A percentile compares a stretch with the other conserved stretches of the same genome.
These are phyloP conservation scores for Avicennia marina DNA, from an alignment of 257 asterid species.

Conservation along the genomic window DNA sequence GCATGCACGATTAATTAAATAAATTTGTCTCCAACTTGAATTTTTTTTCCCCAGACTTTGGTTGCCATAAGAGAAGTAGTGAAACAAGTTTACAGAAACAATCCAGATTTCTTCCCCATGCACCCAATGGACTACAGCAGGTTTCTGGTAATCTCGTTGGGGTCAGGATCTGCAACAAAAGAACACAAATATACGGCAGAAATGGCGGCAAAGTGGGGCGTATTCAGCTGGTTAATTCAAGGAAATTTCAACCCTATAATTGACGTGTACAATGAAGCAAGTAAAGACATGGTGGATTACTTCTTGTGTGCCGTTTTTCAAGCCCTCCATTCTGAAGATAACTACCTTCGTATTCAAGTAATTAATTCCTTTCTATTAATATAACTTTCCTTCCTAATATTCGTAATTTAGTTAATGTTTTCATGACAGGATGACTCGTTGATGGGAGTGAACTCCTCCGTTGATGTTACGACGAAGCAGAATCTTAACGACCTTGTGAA, in stretches of 20 bases:
- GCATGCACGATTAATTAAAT: not conserved
- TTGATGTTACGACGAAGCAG: conserved; percentile 37
- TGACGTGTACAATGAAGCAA: no score
- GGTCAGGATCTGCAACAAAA: conserved; percentile 48
- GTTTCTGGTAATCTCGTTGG: conserved; percentile 42
- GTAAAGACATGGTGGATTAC: no score
- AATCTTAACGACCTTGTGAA: conserved; percentile 36
- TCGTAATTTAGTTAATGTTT: no score
- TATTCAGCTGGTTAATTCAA: no score
- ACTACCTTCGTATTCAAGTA: no score
- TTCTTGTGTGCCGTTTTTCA: no score
- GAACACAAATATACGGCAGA: no score
- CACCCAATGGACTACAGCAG: conserved; percentile 32
- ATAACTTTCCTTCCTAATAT: no score
- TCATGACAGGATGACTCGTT: conserved; percentile 38
- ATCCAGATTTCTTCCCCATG: conserved; percentile 32
- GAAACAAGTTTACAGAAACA: conserved; percentile 18
- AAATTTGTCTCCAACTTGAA: not conserved
- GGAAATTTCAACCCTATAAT: no score
- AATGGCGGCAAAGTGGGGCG: no score
- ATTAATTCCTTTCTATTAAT: not conserved
- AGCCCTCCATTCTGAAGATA: no score
- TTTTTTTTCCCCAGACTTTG: conserved; percentile 26
- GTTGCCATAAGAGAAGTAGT: conserved; percentile 46
- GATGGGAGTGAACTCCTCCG: conserved; percentile 32